A percentile compares a stretch with the other conserved stretches of the same genome.
phyloP scores from a whole-genome alignment of 2,329 filamentous ascomycete genomes.

The Lasiodiplodia hormozganensis region DNA sequence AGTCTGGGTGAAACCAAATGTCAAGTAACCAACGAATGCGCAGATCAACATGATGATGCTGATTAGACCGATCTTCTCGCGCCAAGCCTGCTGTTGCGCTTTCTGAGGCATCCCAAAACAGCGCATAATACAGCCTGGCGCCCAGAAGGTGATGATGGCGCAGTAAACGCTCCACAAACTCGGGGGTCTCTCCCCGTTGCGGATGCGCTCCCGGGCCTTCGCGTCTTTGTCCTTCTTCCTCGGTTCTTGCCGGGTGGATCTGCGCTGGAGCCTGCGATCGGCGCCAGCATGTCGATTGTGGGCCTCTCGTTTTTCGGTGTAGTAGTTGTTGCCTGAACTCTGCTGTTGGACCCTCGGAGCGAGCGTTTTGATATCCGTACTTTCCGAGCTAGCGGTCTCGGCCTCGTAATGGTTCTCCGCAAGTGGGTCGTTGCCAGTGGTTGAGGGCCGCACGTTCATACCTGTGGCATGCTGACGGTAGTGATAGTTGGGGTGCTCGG shows the following conservation, averaged over 20 bases:
- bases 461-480: constrained; percentile 94
- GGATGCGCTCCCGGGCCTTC: constrained; percentile 63
- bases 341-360: constrained; percentile 54
- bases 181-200: constrained; percentile 74
- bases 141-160: constrained; percentile 92
- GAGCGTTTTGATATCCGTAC: constrained; percentile 60
- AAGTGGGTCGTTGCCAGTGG: constrained; percentile 89
- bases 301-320: constrained; percentile 46
- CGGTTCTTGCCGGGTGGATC: constrained; percentile 68
- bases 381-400: constrained; percentile 68
- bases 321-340: constrained; percentile 35
- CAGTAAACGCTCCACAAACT: constrained; percentile 97
- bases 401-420: constrained; percentile 69
- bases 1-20: constrained; percentile 90
- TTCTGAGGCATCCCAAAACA: constrained; percentile 87
- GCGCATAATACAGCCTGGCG: constrained; percentile 80
- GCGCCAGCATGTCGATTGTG: constrained; percentile 41
- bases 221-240: constrained; percentile 67
- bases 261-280: constrained; percentile 58
- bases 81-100: constrained; percentile 90
- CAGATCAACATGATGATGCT: constrained; percentile 91
- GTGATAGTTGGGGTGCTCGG: constrained; percentile 91
- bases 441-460: constrained; percentile 88
- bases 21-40: constrained; percentile 89
- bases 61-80: constrained; percentile 96